Conservation (phyloP, 768 basidiomycete species). For the Pleurotus sapidus region DNA sequence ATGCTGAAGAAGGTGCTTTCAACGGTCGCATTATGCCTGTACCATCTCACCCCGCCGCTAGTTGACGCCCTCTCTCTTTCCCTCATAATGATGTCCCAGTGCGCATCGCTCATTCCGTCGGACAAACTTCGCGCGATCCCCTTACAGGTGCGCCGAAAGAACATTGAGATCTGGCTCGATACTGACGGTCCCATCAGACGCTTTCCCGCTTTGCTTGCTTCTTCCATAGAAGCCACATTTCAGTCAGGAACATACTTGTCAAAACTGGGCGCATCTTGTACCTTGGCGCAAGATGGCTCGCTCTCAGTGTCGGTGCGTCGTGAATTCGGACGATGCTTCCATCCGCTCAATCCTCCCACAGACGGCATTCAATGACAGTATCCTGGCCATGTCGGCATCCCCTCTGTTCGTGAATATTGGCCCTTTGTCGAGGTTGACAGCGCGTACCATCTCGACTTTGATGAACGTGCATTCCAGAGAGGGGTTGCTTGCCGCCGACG, state of each 20-base stretch:
- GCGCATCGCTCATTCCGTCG: conserved; percentile 50
- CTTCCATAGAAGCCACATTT: conserved; percentile 55
- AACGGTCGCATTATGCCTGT: not conserved
- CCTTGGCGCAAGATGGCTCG: conserved; percentile 24
- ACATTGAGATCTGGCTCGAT: not conserved
- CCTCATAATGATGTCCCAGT: conserved; percentile 60
- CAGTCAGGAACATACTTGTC: conserved; percentile 53
- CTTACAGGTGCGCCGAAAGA: conserved; percentile 33
- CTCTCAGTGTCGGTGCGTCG: not conserved
- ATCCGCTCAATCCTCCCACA: not conserved
- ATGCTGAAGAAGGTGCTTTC: conserved; percentile 36
- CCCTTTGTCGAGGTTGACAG: conserved; percentile 36
- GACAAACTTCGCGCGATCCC: conserved; percentile 61
- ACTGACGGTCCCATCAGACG: conserved; percentile 5
- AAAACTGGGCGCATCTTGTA: conserved; percentile 30
- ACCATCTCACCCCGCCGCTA: conserved; percentile 11
- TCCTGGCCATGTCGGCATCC: conserved; percentile 31
- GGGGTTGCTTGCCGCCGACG: conserved; percentile 25
- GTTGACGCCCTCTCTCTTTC: conserved; percentile 46
- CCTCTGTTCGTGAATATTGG: conserved; percentile 34
- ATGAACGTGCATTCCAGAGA: conserved; percentile 30
- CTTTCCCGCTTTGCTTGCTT: conserved; percentile 30
- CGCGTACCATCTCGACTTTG: conserved; percentile 28
- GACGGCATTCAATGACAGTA: conserved; percentile 30
- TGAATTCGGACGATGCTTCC: not conserved